Percentiles rank a stretch among this genome's conserved stretches.
Evolutionary conservation across 2,329 filamentous ascomycete genomes (phyloP).

Genomic region (Botrytis fragariae): DNA sequence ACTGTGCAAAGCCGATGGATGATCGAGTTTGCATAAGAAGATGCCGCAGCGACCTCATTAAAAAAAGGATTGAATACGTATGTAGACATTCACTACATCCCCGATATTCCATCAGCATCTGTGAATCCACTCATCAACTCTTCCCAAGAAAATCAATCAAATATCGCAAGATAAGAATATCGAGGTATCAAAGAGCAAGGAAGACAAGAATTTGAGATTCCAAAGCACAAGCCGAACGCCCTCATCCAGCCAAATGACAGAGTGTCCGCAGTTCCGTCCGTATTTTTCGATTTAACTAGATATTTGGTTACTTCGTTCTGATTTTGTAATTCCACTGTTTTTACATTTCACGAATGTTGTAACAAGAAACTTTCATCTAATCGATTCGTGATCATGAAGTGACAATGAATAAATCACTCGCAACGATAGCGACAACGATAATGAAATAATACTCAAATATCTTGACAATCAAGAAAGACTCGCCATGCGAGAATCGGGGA

Average conservation of each 20-base stretch:
- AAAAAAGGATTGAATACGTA: neutral
- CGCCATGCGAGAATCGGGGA: no score
- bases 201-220: neutral
- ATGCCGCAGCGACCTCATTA: neutral
- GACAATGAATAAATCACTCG: no score
- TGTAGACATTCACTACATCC: neutral
- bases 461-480: no score
- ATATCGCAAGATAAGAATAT: neutral
- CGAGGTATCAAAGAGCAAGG: neutral
- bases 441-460: no score
- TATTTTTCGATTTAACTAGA: neutral
- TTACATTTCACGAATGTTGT: no score
- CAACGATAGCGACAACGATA: no score
- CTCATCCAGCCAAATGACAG: accelerated
- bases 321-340: no score
- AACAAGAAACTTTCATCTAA: no score
- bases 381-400: no score
- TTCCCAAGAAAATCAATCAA: neutral
- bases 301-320: no score
- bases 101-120: neutral
- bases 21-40: neutral
- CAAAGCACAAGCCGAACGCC: neutral
- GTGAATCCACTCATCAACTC: neutral
- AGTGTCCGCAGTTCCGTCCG: no score
- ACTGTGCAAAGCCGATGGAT: no score